Conservation (phyloP, 306 rosid genomes). For the Biancaea sappan region DNA sequence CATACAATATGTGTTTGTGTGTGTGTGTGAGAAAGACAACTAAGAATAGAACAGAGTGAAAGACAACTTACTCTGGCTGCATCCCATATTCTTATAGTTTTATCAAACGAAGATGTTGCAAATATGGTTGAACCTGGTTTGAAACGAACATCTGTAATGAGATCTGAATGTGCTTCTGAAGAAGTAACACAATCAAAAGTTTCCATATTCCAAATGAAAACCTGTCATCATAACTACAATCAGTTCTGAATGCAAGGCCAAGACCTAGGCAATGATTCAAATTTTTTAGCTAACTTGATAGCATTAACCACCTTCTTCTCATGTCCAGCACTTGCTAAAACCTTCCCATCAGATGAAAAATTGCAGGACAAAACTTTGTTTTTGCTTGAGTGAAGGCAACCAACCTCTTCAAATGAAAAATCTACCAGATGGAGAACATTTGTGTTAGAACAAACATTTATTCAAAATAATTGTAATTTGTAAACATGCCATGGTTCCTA, state of each 20-base stretch:
- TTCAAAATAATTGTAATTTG: neutral
- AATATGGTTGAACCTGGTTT: constrained; percentile 51
- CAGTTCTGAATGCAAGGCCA: constrained; percentile 32
- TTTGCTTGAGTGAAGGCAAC: constrained; percentile 51
- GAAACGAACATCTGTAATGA: constrained; percentile 69
- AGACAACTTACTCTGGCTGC: constrained; percentile 53
- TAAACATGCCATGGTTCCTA: neutral
- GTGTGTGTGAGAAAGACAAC: constrained; percentile 9
- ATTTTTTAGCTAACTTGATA: constrained; percentile 21
- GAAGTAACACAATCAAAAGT: constrained; percentile 40
- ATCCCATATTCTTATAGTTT: constrained; percentile 67
- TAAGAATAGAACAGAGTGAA: constrained; percentile 25
- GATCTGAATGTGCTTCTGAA: constrained; percentile 51
- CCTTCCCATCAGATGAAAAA: constrained; percentile 65
- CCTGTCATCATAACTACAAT: constrained; percentile 43
- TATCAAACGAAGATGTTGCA: constrained; percentile 75
- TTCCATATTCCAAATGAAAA: constrained; percentile 65
- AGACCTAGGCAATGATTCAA: constrained; percentile 23
- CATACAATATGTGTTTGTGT: neutral
- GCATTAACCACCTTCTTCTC: constrained; percentile 57
- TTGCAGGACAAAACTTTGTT: constrained; percentile 59
- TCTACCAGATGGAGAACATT: constrained; percentile 37
- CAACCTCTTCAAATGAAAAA: constrained; percentile 52
- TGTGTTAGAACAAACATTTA: constrained; percentile 17
- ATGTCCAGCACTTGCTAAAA: constrained; percentile 62